Evolutionary conservation across 768 basidiomycete genomes (phyloP).

Genomic region (Termitomyces sp.): DNA sequence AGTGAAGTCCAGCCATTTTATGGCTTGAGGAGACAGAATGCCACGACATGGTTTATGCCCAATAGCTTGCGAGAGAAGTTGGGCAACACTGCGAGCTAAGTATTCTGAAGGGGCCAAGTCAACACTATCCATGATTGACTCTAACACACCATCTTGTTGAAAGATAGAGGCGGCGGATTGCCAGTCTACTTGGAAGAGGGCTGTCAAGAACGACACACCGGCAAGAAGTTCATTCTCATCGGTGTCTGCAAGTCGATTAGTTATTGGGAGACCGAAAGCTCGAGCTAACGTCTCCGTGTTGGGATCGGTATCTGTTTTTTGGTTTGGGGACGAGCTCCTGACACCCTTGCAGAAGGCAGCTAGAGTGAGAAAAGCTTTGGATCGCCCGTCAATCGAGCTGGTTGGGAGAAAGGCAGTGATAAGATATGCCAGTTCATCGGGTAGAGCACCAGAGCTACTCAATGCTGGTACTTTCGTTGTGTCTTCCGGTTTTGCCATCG

Average conservation of each 20-base stretch:
- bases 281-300: slow-evolving; percentile 45
- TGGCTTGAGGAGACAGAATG: slow-evolving; percentile 48
- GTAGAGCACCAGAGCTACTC: slow-evolving; percentile 28
- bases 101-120: slow-evolving; percentile 52
- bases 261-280: slow-evolving; percentile 45
- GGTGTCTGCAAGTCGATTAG: slow-evolving; percentile 48
- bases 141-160: slow-evolving; percentile 53
- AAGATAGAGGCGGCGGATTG: slow-evolving; percentile 62
- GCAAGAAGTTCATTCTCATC: slow-evolving; percentile 46
- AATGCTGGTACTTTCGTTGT: slow-evolving; percentile 13
- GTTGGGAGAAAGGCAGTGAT: slow-evolving; percentile 48
- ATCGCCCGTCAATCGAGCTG: slow-evolving; percentile 37
- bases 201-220: slow-evolving; percentile 65
- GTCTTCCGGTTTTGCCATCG: slow-evolving; percentile 5
- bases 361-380: slow-evolving; percentile 68
- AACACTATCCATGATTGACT: slow-evolving; percentile 61
- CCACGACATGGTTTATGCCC: slow-evolving; percentile 70
- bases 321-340: slow-evolving; percentile 30
- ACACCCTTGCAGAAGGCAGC: slow-evolving; percentile 64
- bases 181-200: slow-evolving; percentile 81
- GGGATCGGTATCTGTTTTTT: slow-evolving; percentile 33
- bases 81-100: slow-evolving; percentile 59
- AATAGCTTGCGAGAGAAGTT: slow-evolving; percentile 69
- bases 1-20: slow-evolving; percentile 64
- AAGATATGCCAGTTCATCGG: slow-evolving; percentile 51